A percentile compares a stretch with the other conserved stretches of the same genome.
phyloP scores from a whole-genome alignment of 352 stramenopile genomes.

The Blastocystis hominis region DNA sequence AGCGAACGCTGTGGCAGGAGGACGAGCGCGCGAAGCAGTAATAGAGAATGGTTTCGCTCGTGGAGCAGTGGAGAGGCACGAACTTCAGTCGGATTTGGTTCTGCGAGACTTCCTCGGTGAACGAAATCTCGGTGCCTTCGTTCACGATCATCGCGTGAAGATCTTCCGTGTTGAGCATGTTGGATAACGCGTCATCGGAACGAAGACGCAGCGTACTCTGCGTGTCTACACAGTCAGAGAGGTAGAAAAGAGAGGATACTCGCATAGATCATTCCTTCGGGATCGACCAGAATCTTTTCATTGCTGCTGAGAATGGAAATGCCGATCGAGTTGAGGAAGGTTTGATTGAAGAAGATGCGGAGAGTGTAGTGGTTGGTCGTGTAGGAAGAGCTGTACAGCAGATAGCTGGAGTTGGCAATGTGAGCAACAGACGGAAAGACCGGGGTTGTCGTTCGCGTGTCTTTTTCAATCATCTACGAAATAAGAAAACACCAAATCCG shows the following conservation, averaged over 20 bases:
- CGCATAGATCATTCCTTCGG: background rate
- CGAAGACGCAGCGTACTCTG: background rate
- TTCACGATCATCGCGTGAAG: background rate
- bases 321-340: background rate
- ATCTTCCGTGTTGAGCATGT: background rate
- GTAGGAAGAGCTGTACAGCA: background rate
- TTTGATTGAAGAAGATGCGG: background rate
- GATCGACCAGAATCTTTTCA: background rate
- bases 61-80: background rate
- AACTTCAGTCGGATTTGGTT: background rate
- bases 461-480: background rate
- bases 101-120: background rate
- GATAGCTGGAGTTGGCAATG: background rate
- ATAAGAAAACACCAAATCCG: background rate
- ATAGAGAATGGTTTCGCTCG: background rate
- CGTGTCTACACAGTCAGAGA: background rate
- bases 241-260: background rate
- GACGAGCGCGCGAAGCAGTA: background rate
- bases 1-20: background rate
- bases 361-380: background rate
- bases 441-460: background rate
- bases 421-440: background rate
- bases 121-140: background rate
- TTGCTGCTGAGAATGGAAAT: background rate
- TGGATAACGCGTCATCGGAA: background rate